Evolutionary conservation across 345 rosid genomes (phyloP), one percentile per base, ranked within the genome.

Genomic region (Alliaria petiolata): DNA sequence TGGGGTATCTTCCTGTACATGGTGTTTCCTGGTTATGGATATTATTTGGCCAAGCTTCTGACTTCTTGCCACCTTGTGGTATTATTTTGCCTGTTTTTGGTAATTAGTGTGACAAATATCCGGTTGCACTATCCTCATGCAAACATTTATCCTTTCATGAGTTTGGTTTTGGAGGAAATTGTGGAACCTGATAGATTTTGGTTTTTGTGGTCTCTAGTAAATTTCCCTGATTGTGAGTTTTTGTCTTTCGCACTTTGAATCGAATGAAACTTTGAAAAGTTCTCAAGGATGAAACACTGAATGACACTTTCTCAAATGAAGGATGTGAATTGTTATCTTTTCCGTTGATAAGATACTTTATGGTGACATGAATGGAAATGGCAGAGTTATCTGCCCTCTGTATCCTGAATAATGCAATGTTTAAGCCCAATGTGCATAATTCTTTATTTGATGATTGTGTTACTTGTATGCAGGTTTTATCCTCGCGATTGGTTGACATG

Each of bases 401-500:
- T 56, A 19, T 46, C 43, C 28, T 46, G 52, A 34, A 46, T 63
- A 50, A 14, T 57, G 35, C 66, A 38, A 39, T 68, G 57, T 49
- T 75, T 57, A 61, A 16, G 64, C 39, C 7, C 28, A 30, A 19
- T 67, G 40, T 67, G 47, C 55, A 59, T 40, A 20, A 15, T 67
- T 67, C 9, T 52, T 36, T 17, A 68, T 19, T 47, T 61, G 34
- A 61, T 53, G 2, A 61, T 53, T 35, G 33, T 62, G 34, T 4
- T 28, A 38, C 72, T 38, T 71, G 31, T 66, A 74, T 83, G 81
- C 88, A 95, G 98, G 90, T 89, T 69, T 82, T 72, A 67, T 72
- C 93, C 22, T 85, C 84, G 36, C 79, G 83, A 64, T 78, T 95
- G 77, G 85, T 87, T 38, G 87, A 83, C 70, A 79, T 78, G 35